Base-by-base conservation (phyloP, 768 basidiomycete species). In the Auricularia auricula-judae region DNA sequence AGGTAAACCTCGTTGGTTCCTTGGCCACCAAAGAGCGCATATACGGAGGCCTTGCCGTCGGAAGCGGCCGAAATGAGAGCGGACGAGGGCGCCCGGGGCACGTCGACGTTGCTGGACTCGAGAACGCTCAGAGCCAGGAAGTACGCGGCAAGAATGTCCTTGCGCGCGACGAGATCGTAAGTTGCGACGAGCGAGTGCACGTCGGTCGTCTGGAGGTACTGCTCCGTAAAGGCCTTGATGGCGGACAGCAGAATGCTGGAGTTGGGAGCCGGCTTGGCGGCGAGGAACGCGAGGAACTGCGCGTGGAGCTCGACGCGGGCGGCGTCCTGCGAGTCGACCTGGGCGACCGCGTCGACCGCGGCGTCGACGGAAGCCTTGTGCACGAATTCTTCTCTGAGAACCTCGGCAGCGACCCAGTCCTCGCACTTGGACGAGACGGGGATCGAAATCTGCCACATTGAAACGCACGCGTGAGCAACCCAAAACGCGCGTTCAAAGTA, bases 1-100 rank as follows among this genome's bases (percentile, higher is more conserved):
- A 98, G 93, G 79, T 98, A 99, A 66, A 96, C 90, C 72, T 98
- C 97, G 76, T 98, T 98, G 65, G 89, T 92, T 65, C 97, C 97
- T 76, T 99, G 97, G 14, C 97, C 97, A 62, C 96, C 96, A 72
- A 99, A 99, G 47, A 99, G 79, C 62, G 93, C 96, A 76, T 89
- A 98, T 70, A 98, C 78, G 59, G 82, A 89, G 63, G 84, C 87
- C 54, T 86, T 82, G 58, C 84, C 82, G n/a, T 80, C 73, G 58
- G 76, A 71, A 39, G 84, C 84, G 44, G 87, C 86, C 11, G 78
- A 74, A 65, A 95, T 76, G 29, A 95, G 84, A 11, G 89, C 87
- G 34, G 90, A 86, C 59, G 82, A 66, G 11, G 87, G 82, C 36
- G 82, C 76, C 36, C 76, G 75, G 42, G 89, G 87, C 64, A 91